Evolutionary conservation across 371 early-diverging fungal species (phyloP), one percentile per base, ranked within the genome.

Genomic region (Mucor circinelloides): DNA sequence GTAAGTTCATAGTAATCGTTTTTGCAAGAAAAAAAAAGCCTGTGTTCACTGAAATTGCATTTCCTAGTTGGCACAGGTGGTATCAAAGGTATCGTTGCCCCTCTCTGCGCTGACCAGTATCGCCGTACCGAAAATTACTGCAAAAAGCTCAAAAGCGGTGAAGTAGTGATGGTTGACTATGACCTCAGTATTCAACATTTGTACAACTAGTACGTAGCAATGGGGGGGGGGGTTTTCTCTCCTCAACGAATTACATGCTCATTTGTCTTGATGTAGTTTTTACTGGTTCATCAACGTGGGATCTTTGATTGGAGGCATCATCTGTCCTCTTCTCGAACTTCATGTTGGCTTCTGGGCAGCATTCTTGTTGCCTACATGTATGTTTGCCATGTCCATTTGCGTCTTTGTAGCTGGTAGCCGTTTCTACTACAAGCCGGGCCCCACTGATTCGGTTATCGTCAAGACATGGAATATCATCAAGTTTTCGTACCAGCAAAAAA

Each of bases 61-160:
- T 13, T 9, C 3, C 80, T 91, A 38, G 77, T 93, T 54, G 94
- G 95, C 63, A 93, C 95, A 2, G 97, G 97, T 42, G 94, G 95
- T 62, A 95, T 96, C 76, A 95, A 95, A 76, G 76, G 85, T 46
- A 79, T 79, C 65, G 79, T 79, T 4, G 66, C 79, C 19, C 71
- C 79, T 50, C 69, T 79, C 27, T 80, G 80, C 40, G 80, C 80
- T n/a, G 80, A 80, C 64, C 80, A 80, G 63, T 80, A 72, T 42
- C 68, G 60, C 59, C 59, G 25, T 19, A 74, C 74, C 6, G 79
- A 83, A 0, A 79, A 85, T 48, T 87, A 84, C 60, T 72, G 84
- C 60, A 80, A 77, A 42, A 73, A 67, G 44, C 69, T 73, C 17
- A 79, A 82, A 61, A 74, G 63, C 30, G 88, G 89, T 58, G 80